Base-by-base conservation (phyloP, 2,329 filamentous ascomycete species). In the Xylariaceae sp. region DNA sequence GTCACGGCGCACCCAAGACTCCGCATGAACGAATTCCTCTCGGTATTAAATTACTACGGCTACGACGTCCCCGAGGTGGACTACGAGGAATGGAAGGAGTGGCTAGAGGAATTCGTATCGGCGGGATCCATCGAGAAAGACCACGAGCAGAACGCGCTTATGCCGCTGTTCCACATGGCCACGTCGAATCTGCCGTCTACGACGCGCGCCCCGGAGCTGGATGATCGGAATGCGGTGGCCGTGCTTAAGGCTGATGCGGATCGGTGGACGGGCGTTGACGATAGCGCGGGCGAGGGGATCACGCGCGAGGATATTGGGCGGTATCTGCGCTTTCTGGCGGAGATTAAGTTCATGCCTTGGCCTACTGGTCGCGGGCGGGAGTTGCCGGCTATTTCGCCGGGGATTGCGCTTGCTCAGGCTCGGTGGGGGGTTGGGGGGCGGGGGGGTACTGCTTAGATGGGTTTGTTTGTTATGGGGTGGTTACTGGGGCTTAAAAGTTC, bases 1-100 rank as follows among this genome's bases (percentile, higher is more conserved):
- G 85, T 94, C 45, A 95, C 90, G 1, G 82, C 81, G 2, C 89
- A 92, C 68, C 90, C 90, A 2, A 79, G 89, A 15, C 79, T 94
- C 39, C 83, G 83, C 2, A 86, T 92, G 77, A 89, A 87, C 71
- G 79, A 89, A 67, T 95, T 84, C 71, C 78, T 94, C n/a, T 79
- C 80, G 18, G 76, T 80, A 0, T 76, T 95, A 7, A 79, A 86
- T 65, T 77, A 75, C 18, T 95, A 89, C 67, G 89, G 89, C 22
- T 95, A 90, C 71, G 67, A 77, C 22, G 80, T 85, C 0, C 83
- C 86, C 0, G 78, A 85, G 57, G 78, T 88, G 2, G 73, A 79
- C 34, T 95, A 94, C 65, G 70, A 79, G 2, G 74, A 79, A 6
- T 95, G 89, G 89, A 81, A 80, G 57, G 73, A 76, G 29, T 79